Percentiles rank a stretch among this genome's conserved stretches.
Conservation (phyloP, 2,329 filamentous ascomycete genomes). For the Pestalotiopsis sp. region DNA sequence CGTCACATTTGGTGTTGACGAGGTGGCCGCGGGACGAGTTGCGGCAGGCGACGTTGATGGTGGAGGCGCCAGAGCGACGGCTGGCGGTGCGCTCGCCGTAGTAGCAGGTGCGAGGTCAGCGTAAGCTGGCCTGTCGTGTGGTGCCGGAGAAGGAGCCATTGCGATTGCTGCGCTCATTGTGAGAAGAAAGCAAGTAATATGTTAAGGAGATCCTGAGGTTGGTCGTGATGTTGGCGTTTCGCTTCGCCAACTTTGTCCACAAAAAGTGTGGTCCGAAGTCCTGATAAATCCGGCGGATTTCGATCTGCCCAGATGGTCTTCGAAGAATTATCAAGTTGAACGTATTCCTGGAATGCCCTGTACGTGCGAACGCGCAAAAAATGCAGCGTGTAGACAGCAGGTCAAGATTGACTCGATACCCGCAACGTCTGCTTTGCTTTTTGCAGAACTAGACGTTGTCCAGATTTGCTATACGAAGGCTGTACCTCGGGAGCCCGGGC, state of each 20-base stretch:
- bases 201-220: conserved; percentile 17
- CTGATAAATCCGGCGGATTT: background rate
- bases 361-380: background rate
- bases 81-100: conserved; percentile 28
- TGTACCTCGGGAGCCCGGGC: background rate
- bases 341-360: background rate
- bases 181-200: conserved; percentile 20
- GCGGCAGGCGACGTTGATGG: conserved; percentile 45
- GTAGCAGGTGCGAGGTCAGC: conserved; percentile 50
- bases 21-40: conserved; percentile 42
- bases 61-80: conserved; percentile 32
- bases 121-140: conserved; percentile 64
- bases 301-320: background rate
- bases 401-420: background rate
- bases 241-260: conserved; percentile 23
- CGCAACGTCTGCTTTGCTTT: background rate
- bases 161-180: conserved; percentile 70
- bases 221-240: conserved; percentile 23
- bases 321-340: background rate
- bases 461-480: background rate
- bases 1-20: conserved; percentile 43
- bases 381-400: background rate
- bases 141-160: conserved; percentile 70
- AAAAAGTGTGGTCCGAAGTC: background rate
- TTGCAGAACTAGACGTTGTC: background rate